These are phyloP conservation scores for Murraya koenigii DNA, from an alignment of 345 rosid genomes.

Conservation along the genomic window DNA sequence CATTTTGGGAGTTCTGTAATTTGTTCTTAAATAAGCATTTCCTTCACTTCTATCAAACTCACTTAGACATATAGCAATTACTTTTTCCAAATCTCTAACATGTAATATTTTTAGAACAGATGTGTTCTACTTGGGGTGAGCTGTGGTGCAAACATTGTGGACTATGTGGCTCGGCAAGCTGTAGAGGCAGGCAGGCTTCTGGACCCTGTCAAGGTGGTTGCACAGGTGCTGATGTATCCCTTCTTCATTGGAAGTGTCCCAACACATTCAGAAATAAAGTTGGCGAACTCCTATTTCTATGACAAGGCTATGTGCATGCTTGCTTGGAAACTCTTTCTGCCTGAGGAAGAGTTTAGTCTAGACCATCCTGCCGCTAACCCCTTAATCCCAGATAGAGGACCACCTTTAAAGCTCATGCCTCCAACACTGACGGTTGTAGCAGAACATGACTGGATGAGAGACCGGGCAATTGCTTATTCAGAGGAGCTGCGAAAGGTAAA, in stretches of 20 bases:
- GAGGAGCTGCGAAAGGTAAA: conserved; percentile 89
- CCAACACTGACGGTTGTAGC: conserved; percentile 93
- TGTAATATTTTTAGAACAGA: conserved; percentile 40
- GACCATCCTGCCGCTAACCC: conserved; percentile 96
- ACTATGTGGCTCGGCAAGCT: conserved; percentile 76
- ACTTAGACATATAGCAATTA: background rate
- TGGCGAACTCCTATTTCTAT: conserved; percentile 79
- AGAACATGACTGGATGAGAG: conserved; percentile 97
- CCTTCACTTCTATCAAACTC: background rate
- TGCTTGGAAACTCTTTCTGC: conserved; percentile 84
- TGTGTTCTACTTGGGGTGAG: conserved; percentile 88
- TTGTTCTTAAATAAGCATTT: background rate
- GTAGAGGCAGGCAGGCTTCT: conserved; percentile 73
- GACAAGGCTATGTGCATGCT: conserved; percentile 72
- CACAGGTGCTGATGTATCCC: conserved; percentile 90
- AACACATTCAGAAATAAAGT: conserved; percentile 69
- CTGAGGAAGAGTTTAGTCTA: conserved; percentile 64
- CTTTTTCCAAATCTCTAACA: conserved; percentile 1
- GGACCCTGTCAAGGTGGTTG: conserved; percentile 87
- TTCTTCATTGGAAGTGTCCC: conserved; percentile 84
- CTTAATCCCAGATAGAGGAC: conserved; percentile 60
- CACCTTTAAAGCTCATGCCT: conserved; percentile 84
- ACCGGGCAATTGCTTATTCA: conserved; percentile 85
- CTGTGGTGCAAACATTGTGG: conserved; percentile 88
- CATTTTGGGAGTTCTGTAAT: background rate